Evolutionary conservation across 768 basidiomycete species (phyloP).

Genomic region (Hemileccinum impolitum): DNA sequence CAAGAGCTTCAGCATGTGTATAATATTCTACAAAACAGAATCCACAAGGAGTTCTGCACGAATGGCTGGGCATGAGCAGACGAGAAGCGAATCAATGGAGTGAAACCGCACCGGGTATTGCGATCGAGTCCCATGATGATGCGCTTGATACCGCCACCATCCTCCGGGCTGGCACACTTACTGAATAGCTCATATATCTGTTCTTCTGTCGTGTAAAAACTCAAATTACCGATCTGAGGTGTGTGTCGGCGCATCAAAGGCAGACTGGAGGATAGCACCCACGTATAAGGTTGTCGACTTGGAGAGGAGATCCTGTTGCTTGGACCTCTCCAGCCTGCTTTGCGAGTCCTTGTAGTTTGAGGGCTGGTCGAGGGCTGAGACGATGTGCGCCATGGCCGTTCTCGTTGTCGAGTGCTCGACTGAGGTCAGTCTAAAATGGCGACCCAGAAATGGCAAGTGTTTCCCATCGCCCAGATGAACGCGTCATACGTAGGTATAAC

Average conservation of each 20-base stretch:
- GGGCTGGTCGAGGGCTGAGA: conserved; percentile 82
- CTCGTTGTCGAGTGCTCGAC: background rate
- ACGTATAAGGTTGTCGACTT: conserved; percentile 92
- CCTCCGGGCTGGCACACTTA: conserved; percentile 84
- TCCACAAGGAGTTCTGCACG: conserved; percentile 78
- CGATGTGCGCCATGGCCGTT: conserved; percentile 77
- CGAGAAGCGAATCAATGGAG: background rate
- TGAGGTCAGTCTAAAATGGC: background rate
- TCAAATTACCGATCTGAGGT: conserved; percentile 80
- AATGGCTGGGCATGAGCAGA: conserved; percentile 8
- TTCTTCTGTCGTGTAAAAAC: conserved; percentile 94
- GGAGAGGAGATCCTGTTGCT: conserved; percentile 74
- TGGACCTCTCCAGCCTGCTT: conserved; percentile 70
- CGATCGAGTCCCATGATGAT: conserved; percentile 95
- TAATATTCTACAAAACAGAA: conserved; percentile 98
- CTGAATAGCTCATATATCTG: conserved; percentile 93
- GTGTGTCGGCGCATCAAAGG: conserved; percentile 18
- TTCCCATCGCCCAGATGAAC: conserved; percentile 30
- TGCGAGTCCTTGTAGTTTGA: conserved; percentile 98
- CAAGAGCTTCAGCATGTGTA: conserved; percentile 88
- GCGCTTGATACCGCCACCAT: conserved; percentile 86
- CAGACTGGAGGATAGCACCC: conserved; percentile 30
- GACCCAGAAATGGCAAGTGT: conserved; percentile 20
- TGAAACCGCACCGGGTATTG: conserved; percentile 64
- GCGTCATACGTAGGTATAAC: conserved; percentile 22